Percentiles rank a stretch among this genome's conserved stretches.
These are phyloP conservation scores for Tagetes patula DNA, from an alignment of 129 eudicot species.

Conservation along the genomic window DNA sequence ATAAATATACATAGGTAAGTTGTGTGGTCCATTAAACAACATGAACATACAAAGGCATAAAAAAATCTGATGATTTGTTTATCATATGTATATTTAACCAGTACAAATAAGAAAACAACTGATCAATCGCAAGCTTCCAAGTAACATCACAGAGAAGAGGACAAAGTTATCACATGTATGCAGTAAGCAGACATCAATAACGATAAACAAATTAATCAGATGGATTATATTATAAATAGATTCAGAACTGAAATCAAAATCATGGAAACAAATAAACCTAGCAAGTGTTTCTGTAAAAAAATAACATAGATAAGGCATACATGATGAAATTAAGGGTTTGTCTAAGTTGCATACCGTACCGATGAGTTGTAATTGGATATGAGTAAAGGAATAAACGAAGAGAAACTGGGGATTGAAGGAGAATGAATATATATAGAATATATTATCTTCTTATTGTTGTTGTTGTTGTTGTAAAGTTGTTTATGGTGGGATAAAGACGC, in stretches of 20 bases:
- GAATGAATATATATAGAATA: not conserved
- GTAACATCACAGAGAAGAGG: not conserved
- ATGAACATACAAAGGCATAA: not conserved
- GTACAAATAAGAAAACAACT: not conserved
- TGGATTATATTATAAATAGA: not conserved
- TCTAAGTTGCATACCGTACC: slow-evolving; percentile 10
- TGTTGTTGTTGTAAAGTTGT: not conserved
- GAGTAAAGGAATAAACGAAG: slow-evolving; percentile 1
- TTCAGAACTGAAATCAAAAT: not conserved
- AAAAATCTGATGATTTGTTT: not conserved
- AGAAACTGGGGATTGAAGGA: slow-evolving; percentile 8
- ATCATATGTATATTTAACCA: not conserved
- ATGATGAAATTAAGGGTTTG: not conserved
- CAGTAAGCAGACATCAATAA: not conserved
- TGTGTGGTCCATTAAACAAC: not conserved
- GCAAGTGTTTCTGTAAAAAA: not conserved
- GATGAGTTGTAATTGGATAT: not conserved
- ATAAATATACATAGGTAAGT: not conserved
- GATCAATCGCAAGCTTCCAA: not conserved
- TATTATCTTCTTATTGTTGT: no score
- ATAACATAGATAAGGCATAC: slow-evolving; percentile 10
- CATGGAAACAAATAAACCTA: not conserved
- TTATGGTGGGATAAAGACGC: slow-evolving; percentile 27
- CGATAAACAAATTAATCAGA: slow-evolving; percentile 1
- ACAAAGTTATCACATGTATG: not conserved